Percentiles rank a stretch among this genome's conserved stretches.
Evolutionary conservation across 2,329 filamentous ascomycete genomes (phyloP).

Genomic region (Aspergillus latus): DNA sequence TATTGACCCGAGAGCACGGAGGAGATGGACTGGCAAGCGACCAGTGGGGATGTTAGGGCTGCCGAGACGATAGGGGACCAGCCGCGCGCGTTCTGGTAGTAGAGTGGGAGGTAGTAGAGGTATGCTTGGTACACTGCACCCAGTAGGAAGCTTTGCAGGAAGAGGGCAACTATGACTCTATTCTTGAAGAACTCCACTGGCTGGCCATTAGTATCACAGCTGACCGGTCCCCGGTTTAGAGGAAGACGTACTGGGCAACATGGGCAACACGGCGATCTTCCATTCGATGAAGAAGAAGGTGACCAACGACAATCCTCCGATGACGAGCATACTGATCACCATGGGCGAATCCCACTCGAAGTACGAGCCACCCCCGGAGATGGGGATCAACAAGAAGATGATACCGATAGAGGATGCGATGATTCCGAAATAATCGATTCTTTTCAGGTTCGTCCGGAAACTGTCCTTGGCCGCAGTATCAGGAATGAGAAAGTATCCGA

Average conservation of each 20-base stretch:
- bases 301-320: constrained; percentile 50
- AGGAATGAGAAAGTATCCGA: constrained; percentile 54
- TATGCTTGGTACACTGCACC: constrained; percentile 60
- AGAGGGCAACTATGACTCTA: constrained; percentile 54
- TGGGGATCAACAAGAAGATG: constrained; percentile 62
- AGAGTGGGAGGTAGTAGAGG: constrained; percentile 63
- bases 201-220: neutral
- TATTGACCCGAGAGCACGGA: constrained; percentile 54
- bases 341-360: constrained; percentile 58
- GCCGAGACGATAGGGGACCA: constrained; percentile 52
- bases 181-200: constrained; percentile 53
- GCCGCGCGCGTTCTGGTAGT: constrained; percentile 59
- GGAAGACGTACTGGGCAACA: constrained; percentile 51
- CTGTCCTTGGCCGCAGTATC: constrained; percentile 51
- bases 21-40: constrained; percentile 45
- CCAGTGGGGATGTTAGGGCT: constrained; percentile 52
- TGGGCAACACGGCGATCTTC: constrained; percentile 56
- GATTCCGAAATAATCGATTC: constrained; percentile 60
- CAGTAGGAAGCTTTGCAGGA: constrained; percentile 61
- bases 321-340: constrained; percentile 59
- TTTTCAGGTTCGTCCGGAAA: constrained; percentile 32
- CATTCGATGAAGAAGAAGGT: constrained; percentile 57
- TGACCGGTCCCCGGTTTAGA: neutral
- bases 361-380: constrained; percentile 61
- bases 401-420: constrained; percentile 56